Evolutionary conservation across 257 asterid species (phyloP).

Genomic region (Solanum tacnaense): DNA sequence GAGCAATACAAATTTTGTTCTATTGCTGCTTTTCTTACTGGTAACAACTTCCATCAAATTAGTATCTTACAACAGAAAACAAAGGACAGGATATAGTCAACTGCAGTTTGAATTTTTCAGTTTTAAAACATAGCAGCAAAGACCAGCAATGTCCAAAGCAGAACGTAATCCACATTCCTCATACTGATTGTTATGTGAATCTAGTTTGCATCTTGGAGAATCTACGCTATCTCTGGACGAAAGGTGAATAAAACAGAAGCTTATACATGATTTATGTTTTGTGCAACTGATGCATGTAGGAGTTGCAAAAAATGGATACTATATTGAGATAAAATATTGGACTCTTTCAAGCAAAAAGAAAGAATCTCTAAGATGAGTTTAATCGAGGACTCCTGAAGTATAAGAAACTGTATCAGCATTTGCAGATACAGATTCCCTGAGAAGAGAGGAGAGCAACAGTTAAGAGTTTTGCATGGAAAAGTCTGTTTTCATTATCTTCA

Average conservation of each 20-base stretch:
- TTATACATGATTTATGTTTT: not conserved
- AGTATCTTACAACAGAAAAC: not conserved
- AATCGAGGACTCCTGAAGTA: not conserved
- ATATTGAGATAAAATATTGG: not conserved
- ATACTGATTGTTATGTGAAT: not conserved
- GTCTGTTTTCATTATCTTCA: not conserved
- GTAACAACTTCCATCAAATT: not conserved
- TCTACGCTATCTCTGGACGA: not conserved
- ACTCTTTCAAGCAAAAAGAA: not conserved
- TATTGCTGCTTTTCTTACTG: not conserved
- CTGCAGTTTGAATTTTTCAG: not conserved
- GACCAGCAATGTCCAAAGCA: not conserved
- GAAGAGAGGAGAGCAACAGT: not conserved
- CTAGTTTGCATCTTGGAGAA: not conserved
- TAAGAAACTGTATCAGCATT: not conserved
- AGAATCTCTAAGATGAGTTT: not conserved
- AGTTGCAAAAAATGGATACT: not conserved
- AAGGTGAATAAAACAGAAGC: not conserved
- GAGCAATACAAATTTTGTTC: not conserved
- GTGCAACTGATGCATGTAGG: not conserved
- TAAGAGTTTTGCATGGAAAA: not conserved
- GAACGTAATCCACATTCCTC: not conserved
- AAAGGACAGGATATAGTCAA: not conserved
- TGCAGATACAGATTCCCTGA: not conserved
- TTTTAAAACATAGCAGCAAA: not conserved